Conservation (phyloP, 129 eudicot species). For the Pulicaria dysenterica region DNA sequence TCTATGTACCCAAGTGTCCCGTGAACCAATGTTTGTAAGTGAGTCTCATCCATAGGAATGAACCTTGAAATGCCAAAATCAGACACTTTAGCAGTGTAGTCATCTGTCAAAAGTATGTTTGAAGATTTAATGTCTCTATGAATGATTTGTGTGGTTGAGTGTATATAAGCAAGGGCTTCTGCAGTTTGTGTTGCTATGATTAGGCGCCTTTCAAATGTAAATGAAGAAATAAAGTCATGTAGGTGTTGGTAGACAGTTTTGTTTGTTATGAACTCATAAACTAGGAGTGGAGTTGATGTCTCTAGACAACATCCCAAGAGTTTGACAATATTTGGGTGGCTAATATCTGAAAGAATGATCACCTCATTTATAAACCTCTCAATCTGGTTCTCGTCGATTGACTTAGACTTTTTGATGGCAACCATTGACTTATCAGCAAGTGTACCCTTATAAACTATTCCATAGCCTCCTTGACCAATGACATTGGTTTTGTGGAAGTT, state of each 20-base stretch:
- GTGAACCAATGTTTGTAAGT: too few relatives aligned
- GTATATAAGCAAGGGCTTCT: conserved; percentile 13
- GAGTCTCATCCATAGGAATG: too few relatives aligned
- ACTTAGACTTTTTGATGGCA: conserved; percentile 25
- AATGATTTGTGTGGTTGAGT: conserved; percentile 18
- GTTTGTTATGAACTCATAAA: conserved; percentile 37
- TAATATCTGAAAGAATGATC: conserved; percentile 25
- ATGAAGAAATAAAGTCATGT: background rate
- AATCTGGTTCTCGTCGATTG: conserved; percentile 30
- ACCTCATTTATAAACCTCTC: conserved; percentile 39
- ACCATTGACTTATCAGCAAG: conserved; percentile 11
- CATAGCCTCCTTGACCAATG: conserved; percentile 7
- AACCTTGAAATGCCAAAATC: too few relatives aligned
- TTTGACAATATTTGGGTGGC: conserved; percentile 33
- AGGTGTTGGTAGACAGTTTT: conserved; percentile 32
- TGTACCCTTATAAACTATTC: conserved; percentile 5
- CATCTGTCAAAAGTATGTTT: conserved; percentile 28
- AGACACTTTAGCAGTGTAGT: conserved; percentile 23
- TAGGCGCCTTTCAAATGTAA: conserved; percentile 16
- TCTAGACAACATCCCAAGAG: conserved; percentile 37
- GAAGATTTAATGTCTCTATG: conserved; percentile 22
- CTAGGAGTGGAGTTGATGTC: conserved; percentile 26
- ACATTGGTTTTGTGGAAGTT: conserved; percentile 15
- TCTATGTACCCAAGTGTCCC: too few relatives aligned
- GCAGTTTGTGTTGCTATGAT: conserved; percentile 12